Percentiles rank a stretch among this genome's conserved stretches.
Conservation (phyloP, 2,329 filamentous ascomycete species). For the Cordyceps pruinosa region DNA sequence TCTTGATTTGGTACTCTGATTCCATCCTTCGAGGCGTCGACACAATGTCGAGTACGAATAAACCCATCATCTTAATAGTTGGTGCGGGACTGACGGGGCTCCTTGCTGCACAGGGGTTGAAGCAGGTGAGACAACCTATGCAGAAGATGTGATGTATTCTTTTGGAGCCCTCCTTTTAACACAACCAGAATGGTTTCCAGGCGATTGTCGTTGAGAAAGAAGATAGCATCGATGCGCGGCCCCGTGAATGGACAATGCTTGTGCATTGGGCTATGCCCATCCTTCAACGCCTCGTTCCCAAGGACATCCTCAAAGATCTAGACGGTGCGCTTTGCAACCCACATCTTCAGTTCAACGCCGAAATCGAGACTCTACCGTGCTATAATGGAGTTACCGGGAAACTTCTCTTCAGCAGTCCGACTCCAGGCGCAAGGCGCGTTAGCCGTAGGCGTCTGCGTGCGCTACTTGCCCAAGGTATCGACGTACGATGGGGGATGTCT, state of each 20-base stretch:
- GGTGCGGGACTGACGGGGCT: conserved; percentile 33
- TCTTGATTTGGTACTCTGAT: background rate
- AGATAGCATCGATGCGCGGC: conserved; percentile 21
- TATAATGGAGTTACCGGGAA: conserved; percentile 31
- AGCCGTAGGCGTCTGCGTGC: conserved; percentile 27
- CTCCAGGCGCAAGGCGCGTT: conserved; percentile 28
- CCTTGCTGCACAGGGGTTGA: conserved; percentile 29
- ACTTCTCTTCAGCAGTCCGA: conserved; percentile 27
- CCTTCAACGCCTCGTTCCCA: conserved; percentile 28
- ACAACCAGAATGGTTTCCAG: conserved; percentile 25
- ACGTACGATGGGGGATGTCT: conserved; percentile 26
- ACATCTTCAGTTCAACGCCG: conserved; percentile 24
- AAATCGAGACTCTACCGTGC: conserved; percentile 24
- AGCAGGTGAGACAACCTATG: conserved; percentile 22
- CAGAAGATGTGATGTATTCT: background rate
- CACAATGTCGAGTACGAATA: background rate
- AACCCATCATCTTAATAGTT: conserved; percentile 16
- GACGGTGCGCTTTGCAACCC: conserved; percentile 29
- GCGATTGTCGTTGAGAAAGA: conserved; percentile 28
- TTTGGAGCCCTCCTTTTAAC: background rate
- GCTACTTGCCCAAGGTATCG: conserved; percentile 25
- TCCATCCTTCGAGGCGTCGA: background rate
- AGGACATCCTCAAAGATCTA: conserved; percentile 23
- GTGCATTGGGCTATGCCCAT: conserved; percentile 33
- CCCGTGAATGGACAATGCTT: conserved; percentile 33